phyloP scores from a whole-genome alignment of 2,329 filamentous ascomycete genomes.

The Botrytis fragariae region DNA sequence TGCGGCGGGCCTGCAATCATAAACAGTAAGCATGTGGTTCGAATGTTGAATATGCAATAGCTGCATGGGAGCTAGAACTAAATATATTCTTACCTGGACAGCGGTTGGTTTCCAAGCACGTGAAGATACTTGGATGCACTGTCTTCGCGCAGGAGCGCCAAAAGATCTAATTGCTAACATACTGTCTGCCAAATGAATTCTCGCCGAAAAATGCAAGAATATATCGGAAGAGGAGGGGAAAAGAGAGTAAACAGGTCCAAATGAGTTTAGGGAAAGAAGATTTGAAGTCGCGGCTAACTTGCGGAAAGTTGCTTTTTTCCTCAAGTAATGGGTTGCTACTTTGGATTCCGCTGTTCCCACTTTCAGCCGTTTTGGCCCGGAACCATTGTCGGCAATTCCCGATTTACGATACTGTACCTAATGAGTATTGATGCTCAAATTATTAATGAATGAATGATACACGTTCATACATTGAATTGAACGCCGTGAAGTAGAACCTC shows the following conservation, averaged over 20 bases:
- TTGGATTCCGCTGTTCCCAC: slow-evolving; percentile 19
- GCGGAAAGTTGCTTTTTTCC: slow-evolving; percentile 24
- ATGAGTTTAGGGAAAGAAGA: slow-evolving; percentile 19
- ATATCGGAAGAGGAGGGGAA: not conserved
- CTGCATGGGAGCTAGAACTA: slow-evolving; percentile 20
- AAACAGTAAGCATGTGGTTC: slow-evolving; percentile 27
- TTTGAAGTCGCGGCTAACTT: slow-evolving; percentile 23
- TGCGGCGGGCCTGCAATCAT: slow-evolving; percentile 50
- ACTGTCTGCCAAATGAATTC: slow-evolving; percentile 42
- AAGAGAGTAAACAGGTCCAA: slow-evolving; percentile 25
- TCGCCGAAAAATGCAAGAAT: slow-evolving; percentile 13
- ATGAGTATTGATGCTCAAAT: not conserved
- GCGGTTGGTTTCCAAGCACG: slow-evolving; percentile 51
- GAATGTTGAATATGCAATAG: slow-evolving; percentile 10
- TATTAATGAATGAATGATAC: not conserved
- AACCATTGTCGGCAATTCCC: slow-evolving; percentile 11
- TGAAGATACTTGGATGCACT: slow-evolving; percentile 71
- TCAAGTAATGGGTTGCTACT: slow-evolving; percentile 19
- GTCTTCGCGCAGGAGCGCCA: slow-evolving; percentile 70
- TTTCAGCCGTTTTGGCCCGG: slow-evolving; percentile 16
- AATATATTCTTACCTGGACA: slow-evolving; percentile 53
- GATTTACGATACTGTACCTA: not conserved
- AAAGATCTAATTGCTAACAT: slow-evolving; percentile 84
- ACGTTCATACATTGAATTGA: not conserved
- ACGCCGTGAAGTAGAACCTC: not conserved